phyloP scores from a whole-genome alignment of 495 filamentous ascomycete genomes.

The Mytilinidion resinicola region DNA sequence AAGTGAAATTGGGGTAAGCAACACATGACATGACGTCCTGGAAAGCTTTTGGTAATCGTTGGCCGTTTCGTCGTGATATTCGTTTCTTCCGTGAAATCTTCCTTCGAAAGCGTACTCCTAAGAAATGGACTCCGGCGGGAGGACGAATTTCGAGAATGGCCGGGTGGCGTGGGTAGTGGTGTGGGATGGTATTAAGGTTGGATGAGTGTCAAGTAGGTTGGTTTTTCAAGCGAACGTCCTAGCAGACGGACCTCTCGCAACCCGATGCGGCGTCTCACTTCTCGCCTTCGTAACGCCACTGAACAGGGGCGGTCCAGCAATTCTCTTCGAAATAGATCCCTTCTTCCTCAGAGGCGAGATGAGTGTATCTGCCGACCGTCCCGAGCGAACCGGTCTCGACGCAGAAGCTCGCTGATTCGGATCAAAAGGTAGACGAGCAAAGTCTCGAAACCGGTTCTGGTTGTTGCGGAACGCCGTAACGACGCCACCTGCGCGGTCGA shows the following conservation, averaged over 20 bases:
- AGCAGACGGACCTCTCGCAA: conserved; percentile 13
- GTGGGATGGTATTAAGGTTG: neutral
- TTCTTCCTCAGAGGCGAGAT: conserved; percentile 26
- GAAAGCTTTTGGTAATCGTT: neutral
- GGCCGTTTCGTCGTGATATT: too few species aligned
- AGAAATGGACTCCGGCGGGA: too few species aligned
- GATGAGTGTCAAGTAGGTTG: neutral
- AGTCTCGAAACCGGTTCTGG: conserved; percentile 50
- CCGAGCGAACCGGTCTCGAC: conserved; percentile 22
- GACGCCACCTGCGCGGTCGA: conserved; percentile 51
- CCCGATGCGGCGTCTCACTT: conserved; percentile 4
- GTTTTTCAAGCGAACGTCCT: conserved; percentile 18
- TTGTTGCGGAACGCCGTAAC: conserved; percentile 76
- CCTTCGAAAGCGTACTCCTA: too few species aligned
- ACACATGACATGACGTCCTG: neutral
- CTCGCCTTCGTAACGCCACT: conserved; percentile 16
- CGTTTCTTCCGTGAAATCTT: too few species aligned
- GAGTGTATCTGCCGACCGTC: conserved; percentile 20
- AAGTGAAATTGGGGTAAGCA: neutral
- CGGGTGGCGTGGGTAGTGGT: neutral
- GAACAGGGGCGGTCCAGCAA: neutral
- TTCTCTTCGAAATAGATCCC: conserved; percentile 16
- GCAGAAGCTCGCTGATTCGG: conserved; percentile 21
- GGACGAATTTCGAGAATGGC: too few species aligned
- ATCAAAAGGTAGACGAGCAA: conserved; percentile 22